phyloP scores from a whole-genome alignment of 257 asterid genomes.

The Nicotiana obtusifolia region DNA sequence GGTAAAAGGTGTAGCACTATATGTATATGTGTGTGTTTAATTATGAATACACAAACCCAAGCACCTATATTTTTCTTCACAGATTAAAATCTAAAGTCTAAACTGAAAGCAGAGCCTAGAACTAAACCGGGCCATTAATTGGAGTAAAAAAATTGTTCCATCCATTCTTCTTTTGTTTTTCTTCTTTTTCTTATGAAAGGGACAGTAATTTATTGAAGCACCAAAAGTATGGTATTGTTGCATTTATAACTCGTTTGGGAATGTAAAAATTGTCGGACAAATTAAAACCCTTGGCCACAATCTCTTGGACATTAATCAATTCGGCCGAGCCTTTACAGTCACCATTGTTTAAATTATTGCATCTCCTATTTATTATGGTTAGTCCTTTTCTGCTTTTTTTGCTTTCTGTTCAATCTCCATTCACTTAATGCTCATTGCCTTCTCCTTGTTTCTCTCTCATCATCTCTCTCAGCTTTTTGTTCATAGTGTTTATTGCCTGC shows the following conservation, averaged over 20 bases:
- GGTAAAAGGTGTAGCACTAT: no score
- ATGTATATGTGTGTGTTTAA: no score
- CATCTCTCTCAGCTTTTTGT: not conserved
- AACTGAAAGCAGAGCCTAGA: no score
- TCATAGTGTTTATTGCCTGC: not conserved
- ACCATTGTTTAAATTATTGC: not conserved
- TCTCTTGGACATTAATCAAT: not conserved
- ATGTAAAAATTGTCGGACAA: no score
- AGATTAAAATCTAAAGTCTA: not conserved
- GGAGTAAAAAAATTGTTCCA: not conserved
- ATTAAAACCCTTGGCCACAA: not conserved
- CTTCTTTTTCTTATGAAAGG: not conserved
- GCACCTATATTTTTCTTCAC: no score
- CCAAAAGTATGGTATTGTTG: not conserved
- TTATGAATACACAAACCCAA: no score
- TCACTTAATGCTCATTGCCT: not conserved
- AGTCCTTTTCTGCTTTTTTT: not conserved
- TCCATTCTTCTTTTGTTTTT: not conserved
- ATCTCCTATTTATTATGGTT: not conserved
- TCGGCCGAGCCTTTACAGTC: slow-evolving; percentile 1
- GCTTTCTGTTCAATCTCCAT: not conserved
- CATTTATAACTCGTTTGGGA: not conserved
- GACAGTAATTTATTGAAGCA: not conserved
- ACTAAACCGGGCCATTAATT: no score
- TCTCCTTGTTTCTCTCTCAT: not conserved